Conservation (phyloP, 345 rosid species). For the Schrenkiella parvula region DNA sequence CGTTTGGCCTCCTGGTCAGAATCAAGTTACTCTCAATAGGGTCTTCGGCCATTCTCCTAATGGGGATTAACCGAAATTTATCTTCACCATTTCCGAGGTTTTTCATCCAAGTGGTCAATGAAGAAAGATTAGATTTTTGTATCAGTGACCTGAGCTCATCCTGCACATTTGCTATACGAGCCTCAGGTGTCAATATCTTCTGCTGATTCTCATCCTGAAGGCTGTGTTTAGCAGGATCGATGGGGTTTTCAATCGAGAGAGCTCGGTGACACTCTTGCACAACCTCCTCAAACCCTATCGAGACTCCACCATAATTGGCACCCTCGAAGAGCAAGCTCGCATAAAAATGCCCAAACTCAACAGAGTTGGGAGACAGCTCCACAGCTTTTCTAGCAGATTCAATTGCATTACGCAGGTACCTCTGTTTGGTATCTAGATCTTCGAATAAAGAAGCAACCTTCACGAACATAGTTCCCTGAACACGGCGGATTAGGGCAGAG, state of each 20-base stretch:
- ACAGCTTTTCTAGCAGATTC: constrained; percentile 72
- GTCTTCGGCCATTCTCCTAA: constrained; percentile 71
- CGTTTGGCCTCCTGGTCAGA: constrained; percentile 78
- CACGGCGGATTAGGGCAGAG: constrained; percentile 68
- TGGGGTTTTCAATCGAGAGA: constrained; percentile 59
- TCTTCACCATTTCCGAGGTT: constrained; percentile 81
- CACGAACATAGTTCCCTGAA: constrained; percentile 72
- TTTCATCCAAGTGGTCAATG: constrained; percentile 83
- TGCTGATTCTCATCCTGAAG: constrained; percentile 84
- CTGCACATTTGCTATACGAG: constrained; percentile 72
- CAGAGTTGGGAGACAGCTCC: constrained; percentile 67
- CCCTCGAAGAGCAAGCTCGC: constrained; percentile 81
- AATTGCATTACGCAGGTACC: constrained; percentile 61
- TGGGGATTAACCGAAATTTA: constrained; percentile 65
- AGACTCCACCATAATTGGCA: constrained; percentile 68
- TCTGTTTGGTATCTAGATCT: constrained; percentile 66
- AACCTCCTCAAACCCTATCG: constrained; percentile 81
- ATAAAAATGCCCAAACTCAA: constrained; percentile 81
- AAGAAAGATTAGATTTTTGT: constrained; percentile 67
- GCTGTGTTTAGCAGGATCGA: constrained; percentile 90
- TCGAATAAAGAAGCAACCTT: constrained; percentile 75
- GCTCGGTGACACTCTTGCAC: constrained; percentile 82
- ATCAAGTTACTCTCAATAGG: constrained; percentile 80
- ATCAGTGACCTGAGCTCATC: constrained; percentile 66
- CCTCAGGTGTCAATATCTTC: constrained; percentile 63